phyloP scores from a whole-genome alignment of 306 rosid genomes.

The Casuarina equisetifolia region DNA sequence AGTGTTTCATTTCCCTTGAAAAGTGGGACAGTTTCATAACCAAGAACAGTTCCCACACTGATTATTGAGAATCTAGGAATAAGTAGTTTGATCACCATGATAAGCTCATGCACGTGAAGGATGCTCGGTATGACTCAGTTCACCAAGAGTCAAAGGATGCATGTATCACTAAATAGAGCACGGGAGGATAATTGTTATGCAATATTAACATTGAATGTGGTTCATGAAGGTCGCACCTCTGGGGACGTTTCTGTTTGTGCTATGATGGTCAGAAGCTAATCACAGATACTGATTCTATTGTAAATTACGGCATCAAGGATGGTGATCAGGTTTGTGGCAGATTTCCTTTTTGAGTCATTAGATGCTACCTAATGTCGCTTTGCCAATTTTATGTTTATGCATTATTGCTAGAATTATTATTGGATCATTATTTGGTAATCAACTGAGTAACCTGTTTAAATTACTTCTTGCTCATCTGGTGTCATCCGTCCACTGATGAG shows the following conservation, averaged over 20 bases:
- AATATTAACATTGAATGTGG: conserved; percentile 18
- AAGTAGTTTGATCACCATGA: background rate
- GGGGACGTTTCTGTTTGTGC: conserved; percentile 91
- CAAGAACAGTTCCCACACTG: background rate
- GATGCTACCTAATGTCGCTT: background rate
- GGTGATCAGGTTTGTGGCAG: conserved; percentile 72
- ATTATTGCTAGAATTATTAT: background rate
- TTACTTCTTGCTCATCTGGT: background rate
- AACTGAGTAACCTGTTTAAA: background rate
- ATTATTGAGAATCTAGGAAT: background rate
- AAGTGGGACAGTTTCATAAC: background rate
- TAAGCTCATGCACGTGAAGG: background rate
- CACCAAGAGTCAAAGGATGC: background rate
- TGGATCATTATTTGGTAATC: background rate
- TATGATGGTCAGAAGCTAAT: conserved; percentile 64
- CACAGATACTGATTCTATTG: conserved; percentile 46
- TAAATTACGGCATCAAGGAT: conserved; percentile 65
- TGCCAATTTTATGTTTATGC: background rate
- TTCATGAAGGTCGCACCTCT: conserved; percentile 68
- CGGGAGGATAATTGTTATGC: conserved; percentile 2
- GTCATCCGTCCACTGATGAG: background rate
- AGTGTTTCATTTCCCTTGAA: background rate
- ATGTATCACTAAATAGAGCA: background rate
- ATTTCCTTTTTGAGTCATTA: conserved; percentile 8
- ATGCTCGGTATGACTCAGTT: conserved; percentile 11